Base-by-base conservation (phyloP, 108 stramenopile genomes). In the Parietichytrium sp. region DNA sequence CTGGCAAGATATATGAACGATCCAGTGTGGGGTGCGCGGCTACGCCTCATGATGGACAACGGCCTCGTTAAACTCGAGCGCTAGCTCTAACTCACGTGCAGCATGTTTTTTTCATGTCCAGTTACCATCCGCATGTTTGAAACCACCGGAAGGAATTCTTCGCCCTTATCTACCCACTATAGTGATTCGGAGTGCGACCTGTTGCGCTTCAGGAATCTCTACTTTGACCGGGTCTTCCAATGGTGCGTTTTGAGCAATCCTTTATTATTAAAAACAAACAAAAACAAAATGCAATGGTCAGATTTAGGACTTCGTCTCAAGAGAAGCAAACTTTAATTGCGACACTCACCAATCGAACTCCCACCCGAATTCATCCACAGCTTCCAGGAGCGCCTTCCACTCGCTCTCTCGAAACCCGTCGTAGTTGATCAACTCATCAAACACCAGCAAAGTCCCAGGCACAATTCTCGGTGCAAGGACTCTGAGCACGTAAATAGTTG, bases 361-460 rank as follows among this genome's bases (percentile, higher is more conserved):
- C 61, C 61, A 72, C 38, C 61, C 61, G 1, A 72, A 72, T 8
- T 47, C 61, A 10, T 72, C 61, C 20, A 42, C 61, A 27, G 61
- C 61, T 25, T 72, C 61, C 2, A 72, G 61, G 33, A 72, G 61
- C 33, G 61, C 61, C 61, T 72, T 72, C 61, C 61, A 72, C 61
- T 72, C 61, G 42, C 45, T 33, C 8, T 36, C 42, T 20, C 45
- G 38, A 27, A 72, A 72, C 10, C 61, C 61, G 1, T 33, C 38
- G 20, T 72, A 72, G 61, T 72, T 72, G 3, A 72, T 72, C 20
- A 72, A 42, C 2, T 72, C 61, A 25, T 72, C 61, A 45, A 72
- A 72, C 15, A 72, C 61, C 15, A 72, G 61, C 36, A 72, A 42
- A 8, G 61, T 72, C 16, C 61, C 61, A 72, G 61, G 61, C 29